Evolutionary conservation across 768 basidiomycete species (phyloP).

Genomic region (Tylopilus sp.): DNA sequence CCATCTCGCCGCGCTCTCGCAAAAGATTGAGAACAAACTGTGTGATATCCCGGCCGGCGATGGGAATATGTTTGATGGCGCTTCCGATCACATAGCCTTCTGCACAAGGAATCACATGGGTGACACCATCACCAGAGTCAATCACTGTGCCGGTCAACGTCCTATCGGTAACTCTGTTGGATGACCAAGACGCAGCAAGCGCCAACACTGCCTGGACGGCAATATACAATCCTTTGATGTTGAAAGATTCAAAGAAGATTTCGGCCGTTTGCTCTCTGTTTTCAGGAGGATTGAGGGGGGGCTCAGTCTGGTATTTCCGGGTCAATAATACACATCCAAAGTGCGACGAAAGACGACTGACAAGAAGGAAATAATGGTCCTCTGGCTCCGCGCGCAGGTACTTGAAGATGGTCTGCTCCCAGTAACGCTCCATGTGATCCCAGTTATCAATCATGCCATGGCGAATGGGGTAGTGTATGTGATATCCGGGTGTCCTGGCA

Average conservation of each 20-base stretch:
- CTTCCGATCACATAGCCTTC: conserved; percentile 99
- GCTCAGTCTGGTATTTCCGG: conserved; percentile 76
- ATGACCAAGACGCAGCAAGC: conserved; percentile 96
- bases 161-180: conserved; percentile 82
- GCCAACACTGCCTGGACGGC: conserved; percentile 98
- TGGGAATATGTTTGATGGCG: conserved; percentile 98
- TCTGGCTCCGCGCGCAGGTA: conserved; percentile 98
- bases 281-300: conserved; percentile 96
- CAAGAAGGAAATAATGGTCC: conserved; percentile 96
- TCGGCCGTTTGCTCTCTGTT: conserved; percentile 99
- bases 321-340: neutral
- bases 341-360: conserved; percentile 39
- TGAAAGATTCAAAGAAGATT: conserved; percentile 99
- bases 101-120: conserved; percentile 93
- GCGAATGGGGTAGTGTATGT: conserved; percentile 92
- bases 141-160: conserved; percentile 97
- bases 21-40: conserved; percentile 95
- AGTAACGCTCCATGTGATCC: conserved; percentile 99
- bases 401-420: conserved; percentile 99
- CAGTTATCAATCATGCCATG: conserved; percentile 98
- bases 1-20: conserved; percentile 92
- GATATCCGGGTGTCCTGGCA: conserved; percentile 90
- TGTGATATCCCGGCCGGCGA: conserved; percentile 96
- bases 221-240: conserved; percentile 97
- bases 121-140: conserved; percentile 99